These are phyloP conservation scores for Metschnikowia henanensis DNA, from an alignment of 805 yeast species.

Conservation along the genomic window DNA sequence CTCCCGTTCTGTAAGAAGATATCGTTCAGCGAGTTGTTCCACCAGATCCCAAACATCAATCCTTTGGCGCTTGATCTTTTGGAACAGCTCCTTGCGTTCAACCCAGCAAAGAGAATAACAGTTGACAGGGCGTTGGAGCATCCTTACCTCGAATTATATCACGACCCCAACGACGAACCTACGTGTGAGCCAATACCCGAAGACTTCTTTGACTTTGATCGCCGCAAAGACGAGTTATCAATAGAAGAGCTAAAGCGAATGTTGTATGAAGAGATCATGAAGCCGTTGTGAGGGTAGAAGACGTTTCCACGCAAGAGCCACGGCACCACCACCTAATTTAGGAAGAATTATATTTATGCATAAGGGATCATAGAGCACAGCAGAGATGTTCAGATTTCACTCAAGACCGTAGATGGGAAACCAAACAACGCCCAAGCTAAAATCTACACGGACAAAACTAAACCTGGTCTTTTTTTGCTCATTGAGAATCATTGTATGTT, in stretches of 20 bases:
- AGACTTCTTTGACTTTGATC: slow-evolving; percentile 88
- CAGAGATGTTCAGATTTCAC: too few relatives aligned
- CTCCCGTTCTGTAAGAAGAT: slow-evolving; percentile 66
- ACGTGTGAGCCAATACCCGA: slow-evolving; percentile 77
- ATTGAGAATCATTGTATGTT: too few relatives aligned
- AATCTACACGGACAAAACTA: too few relatives aligned
- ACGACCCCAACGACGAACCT: slow-evolving; percentile 95
- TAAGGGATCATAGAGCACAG: too few relatives aligned
- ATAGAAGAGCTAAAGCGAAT: slow-evolving; percentile 74
- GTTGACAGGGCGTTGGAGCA: slow-evolving; percentile 78
- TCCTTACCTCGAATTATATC: slow-evolving; percentile 88
- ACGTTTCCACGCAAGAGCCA: neutral
- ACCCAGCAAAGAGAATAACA: slow-evolving; percentile 69
- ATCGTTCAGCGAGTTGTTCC: slow-evolving; percentile 24
- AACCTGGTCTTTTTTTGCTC: too few relatives aligned
- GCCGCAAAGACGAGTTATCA: slow-evolving; percentile 73
- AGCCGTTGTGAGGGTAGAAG: slow-evolving; percentile 32
- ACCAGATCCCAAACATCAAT: slow-evolving; percentile 27
- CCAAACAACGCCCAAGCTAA: too few relatives aligned
- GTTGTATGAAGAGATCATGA: slow-evolving; percentile 81
- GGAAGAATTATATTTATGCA: too few relatives aligned
- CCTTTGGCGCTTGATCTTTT: slow-evolving; percentile 59
- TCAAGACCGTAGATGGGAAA: too few relatives aligned
- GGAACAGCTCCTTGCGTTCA: slow-evolving; percentile 63
- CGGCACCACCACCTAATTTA: too few relatives aligned